phyloP scores from a whole-genome alignment of 495 filamentous ascomycete species.

The Friedmanniomyces endolithicus region DNA sequence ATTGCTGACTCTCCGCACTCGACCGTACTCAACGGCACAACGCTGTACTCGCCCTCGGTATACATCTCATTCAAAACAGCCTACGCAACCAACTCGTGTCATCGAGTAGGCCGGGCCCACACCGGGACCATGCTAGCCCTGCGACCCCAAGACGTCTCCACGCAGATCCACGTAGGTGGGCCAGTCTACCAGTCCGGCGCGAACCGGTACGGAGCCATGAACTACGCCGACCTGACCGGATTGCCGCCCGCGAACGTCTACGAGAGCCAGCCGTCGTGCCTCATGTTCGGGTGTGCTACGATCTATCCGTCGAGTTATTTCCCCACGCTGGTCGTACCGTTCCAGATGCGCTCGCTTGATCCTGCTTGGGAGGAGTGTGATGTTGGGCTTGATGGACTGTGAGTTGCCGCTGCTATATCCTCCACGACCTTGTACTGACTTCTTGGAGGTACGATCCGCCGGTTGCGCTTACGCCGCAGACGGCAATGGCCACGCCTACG shows the following conservation, averaged over 20 bases:
- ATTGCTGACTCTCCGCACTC: too few species aligned
- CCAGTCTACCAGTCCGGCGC: neutral
- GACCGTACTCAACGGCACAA: neutral
- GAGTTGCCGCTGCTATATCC: neutral
- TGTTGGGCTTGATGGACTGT: constrained; percentile 5
- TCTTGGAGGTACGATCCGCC: constrained; percentile 10
- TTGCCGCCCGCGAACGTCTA: neutral
- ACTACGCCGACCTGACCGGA: constrained; percentile 3
- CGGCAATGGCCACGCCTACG: neutral
- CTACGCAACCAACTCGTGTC: neutral
- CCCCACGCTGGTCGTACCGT: constrained; percentile 5
- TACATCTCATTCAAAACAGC: neutral
- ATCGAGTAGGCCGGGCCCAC: neutral
- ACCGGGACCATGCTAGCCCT: neutral
- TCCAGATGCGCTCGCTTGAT: constrained; percentile 1
- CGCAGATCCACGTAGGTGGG: constrained; percentile 2
- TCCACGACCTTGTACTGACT: neutral
- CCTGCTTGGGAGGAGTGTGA: constrained; percentile 3
- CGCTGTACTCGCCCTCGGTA: neutral
- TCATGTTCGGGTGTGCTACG: constrained; percentile 3
- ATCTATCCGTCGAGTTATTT: neutral
- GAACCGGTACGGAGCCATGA: neutral
- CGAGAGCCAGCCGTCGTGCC: constrained; percentile 4
- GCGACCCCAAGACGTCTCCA: constrained; percentile 1
- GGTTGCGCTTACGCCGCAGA: constrained; percentile 1